These are phyloP conservation scores for Skeletonema menzelii DNA, from an alignment of 108 stramenopile species.

Conservation along the genomic window DNA sequence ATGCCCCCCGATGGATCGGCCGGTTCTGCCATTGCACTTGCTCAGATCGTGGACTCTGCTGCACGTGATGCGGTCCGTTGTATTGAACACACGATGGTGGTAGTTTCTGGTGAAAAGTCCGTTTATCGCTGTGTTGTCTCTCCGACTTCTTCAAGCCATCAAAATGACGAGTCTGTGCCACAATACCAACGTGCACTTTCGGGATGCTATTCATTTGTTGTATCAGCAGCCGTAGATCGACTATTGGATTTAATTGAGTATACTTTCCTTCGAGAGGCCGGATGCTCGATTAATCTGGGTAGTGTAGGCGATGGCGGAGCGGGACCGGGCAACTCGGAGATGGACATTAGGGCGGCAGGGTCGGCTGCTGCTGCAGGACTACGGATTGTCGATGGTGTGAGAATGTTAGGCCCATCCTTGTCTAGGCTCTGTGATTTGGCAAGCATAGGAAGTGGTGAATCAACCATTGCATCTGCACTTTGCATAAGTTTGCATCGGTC, in stretches of 20 bases:
- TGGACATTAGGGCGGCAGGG: conserved; percentile 66
- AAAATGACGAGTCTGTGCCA: conserved; percentile 33
- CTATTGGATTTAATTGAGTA: conserved; percentile 85
- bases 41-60: conserved; percentile 64
- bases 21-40: conserved; percentile 13
- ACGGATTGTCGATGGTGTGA: conserved; percentile 84
- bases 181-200: conserved; percentile 70
- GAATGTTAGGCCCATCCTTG: conserved; percentile 88
- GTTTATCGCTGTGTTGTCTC: conserved; percentile 79
- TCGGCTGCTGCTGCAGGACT: conserved; percentile 83
- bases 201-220: conserved; percentile 71
- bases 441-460: conserved; percentile 29
- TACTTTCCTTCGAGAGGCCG: conserved; percentile 80
- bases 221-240: conserved; percentile 70
- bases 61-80: conserved; percentile 85
- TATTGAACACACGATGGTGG: conserved; percentile 87
- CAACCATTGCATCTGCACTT: conserved; percentile 69
- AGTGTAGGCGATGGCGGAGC: conserved; percentile 17
- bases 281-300: conserved; percentile 23
- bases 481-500: conserved; percentile 88
- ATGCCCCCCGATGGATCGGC: conserved; percentile 4
- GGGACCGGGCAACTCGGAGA: conserved; percentile 24
- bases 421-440: conserved; percentile 83
- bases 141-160: conserved; percentile 41
- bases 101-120: conserved; percentile 74